Conservation (phyloP, 2,329 filamentous ascomycete species). For the Trichoderma koningiopsis region DNA sequence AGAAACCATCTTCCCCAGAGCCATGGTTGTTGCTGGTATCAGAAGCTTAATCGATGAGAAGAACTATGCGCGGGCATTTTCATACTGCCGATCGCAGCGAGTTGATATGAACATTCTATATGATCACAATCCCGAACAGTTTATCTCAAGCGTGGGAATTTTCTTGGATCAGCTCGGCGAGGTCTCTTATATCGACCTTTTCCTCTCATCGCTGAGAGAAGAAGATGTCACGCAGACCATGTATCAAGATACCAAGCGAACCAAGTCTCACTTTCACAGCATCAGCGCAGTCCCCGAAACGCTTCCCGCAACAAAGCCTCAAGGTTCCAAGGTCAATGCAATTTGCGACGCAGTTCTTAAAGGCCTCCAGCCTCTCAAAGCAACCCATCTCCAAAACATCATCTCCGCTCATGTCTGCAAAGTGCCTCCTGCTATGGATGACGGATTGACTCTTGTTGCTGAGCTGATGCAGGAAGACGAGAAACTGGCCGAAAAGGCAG, state of each 20-base stretch:
- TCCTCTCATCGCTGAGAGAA: conserved; percentile 82
- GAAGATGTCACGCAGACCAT: conserved; percentile 93
- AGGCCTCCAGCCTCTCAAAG: conserved; percentile 62
- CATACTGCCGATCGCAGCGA: conserved; percentile 85
- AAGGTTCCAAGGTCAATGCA: conserved; percentile 71
- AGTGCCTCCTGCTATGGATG: conserved; percentile 82
- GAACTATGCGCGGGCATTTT: conserved; percentile 82
- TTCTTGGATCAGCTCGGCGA: conserved; percentile 87
- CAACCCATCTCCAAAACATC: conserved; percentile 79
- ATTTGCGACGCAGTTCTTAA: conserved; percentile 85
- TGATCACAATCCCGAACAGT: conserved; percentile 86
- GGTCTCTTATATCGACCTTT: conserved; percentile 82
- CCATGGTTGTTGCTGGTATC: conserved; percentile 89
- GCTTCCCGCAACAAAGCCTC: conserved; percentile 27
- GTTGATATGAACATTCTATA: conserved; percentile 98
- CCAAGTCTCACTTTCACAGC: conserved; percentile 30
- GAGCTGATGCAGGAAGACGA: conserved; percentile 69
- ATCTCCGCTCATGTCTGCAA: conserved; percentile 97
- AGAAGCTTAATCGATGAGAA: conserved; percentile 76
- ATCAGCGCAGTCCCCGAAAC: conserved; percentile 25
- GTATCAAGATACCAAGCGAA: conserved; percentile 79
- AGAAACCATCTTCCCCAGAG: conserved; percentile 91
- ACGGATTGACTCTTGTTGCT: conserved; percentile 78
- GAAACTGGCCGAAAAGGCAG: conserved; percentile 78
- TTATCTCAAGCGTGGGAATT: conserved; percentile 71